A percentile compares a stretch with the other conserved stretches of the same genome.
Evolutionary conservation across 164 flowering plant genomes (phyloP).

Genomic region (Litsea cubeba): DNA sequence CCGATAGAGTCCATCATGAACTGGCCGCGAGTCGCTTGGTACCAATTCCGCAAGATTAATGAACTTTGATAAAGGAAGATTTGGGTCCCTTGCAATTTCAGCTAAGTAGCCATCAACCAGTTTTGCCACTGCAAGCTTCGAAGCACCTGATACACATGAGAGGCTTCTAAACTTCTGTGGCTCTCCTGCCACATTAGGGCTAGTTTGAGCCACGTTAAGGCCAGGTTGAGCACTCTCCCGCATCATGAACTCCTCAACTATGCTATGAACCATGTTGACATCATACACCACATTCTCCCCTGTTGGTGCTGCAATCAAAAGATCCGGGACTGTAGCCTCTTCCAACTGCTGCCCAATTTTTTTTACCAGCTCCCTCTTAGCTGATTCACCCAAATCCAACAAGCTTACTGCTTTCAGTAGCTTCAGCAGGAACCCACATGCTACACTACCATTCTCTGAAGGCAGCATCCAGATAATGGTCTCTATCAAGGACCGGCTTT

Average conservation of each 20-base stretch:
- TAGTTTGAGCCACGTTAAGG: slow-evolving; percentile 24
- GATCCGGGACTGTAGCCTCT: slow-evolving; percentile 72
- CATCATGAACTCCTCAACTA: slow-evolving; percentile 62
- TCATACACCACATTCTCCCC: slow-evolving; percentile 54
- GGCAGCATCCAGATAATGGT: slow-evolving; percentile 71
- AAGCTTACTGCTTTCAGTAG: slow-evolving; percentile 63
- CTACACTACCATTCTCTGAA: slow-evolving; percentile 56
- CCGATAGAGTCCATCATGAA: slow-evolving; percentile 81
- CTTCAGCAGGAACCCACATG: slow-evolving; percentile 72
- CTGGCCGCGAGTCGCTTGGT: slow-evolving; percentile 49
- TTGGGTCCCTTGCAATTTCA: slow-evolving; percentile 76
- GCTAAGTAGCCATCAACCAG: slow-evolving; percentile 81
- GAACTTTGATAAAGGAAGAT: slow-evolving; percentile 59
- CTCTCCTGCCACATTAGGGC: slow-evolving; percentile 31
- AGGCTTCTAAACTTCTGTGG: slow-evolving; percentile 42
- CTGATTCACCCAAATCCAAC: slow-evolving; percentile 46
- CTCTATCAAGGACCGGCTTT: slow-evolving; percentile 44
- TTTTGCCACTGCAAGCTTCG: slow-evolving; percentile 84
- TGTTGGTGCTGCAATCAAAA: slow-evolving; percentile 51
- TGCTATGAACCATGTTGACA: slow-evolving; percentile 49
- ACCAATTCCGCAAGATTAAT: slow-evolving; percentile 62
- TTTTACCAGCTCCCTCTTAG: slow-evolving; percentile 49
- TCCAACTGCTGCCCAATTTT: slow-evolving; percentile 78
- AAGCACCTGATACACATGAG: slow-evolving; percentile 61
- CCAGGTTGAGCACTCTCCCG: slow-evolving; percentile 44